Conservation (phyloP, 2,329 filamentous ascomycete genomes). For the Emericellopsis cladophorae region DNA sequence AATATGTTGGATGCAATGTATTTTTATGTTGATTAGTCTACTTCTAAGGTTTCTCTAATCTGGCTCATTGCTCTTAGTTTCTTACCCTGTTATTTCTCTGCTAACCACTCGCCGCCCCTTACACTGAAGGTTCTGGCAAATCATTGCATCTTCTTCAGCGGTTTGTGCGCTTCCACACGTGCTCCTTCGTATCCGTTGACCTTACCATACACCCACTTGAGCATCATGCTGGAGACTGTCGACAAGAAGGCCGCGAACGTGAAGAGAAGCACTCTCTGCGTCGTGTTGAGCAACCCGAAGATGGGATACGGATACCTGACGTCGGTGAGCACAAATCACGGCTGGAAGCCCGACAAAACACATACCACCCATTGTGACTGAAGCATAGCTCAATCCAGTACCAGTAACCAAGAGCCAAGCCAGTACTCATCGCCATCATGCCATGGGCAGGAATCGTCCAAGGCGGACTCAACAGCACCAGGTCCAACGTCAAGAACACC, state of each 20-base stretch:
- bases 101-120: no score
- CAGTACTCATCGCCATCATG: slow-evolving; percentile 43
- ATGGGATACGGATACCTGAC: slow-evolving; percentile 75
- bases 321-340: neutral
- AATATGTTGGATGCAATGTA: no score
- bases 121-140: neutral
- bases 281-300: slow-evolving; percentile 54
- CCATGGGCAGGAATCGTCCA: slow-evolving; percentile 53
- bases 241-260: slow-evolving; percentile 56
- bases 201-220: slow-evolving; percentile 59
- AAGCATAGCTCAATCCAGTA: slow-evolving; percentile 66
- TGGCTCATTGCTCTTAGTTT: no score
- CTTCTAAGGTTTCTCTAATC: no score
- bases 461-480: slow-evolving; percentile 58
- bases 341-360: slow-evolving; percentile 2
- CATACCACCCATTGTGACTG: slow-evolving; percentile 50
- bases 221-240: slow-evolving; percentile 51
- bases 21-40: no score
- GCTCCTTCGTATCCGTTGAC: slow-evolving; percentile 44
- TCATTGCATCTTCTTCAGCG: slow-evolving; percentile 17
- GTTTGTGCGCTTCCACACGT: slow-evolving; percentile 14
- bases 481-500: slow-evolving; percentile 49
- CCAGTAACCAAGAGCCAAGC: slow-evolving; percentile 58
- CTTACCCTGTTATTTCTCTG: no score
- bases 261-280: slow-evolving; percentile 58